These are phyloP conservation scores for Exophiala sp. DNA, from an alignment of 2,329 filamentous ascomycete species.

Conservation along the genomic window DNA sequence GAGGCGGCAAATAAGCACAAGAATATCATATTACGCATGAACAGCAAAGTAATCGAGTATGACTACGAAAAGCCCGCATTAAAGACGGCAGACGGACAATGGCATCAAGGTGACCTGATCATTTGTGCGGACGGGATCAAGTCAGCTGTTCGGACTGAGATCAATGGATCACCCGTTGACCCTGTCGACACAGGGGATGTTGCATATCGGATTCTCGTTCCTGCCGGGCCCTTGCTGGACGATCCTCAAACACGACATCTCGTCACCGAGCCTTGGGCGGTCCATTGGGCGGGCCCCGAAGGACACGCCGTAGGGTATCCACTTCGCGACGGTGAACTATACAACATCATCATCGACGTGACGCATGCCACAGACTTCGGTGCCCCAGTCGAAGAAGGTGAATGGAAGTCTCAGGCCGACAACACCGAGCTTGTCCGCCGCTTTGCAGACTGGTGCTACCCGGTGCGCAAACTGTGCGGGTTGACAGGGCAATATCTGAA, in stretches of 20 bases:
- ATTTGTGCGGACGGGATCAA: conserved; percentile 34
- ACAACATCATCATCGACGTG: conserved; percentile 34
- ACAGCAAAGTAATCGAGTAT: conserved; percentile 27
- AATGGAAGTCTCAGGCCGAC: conserved; percentile 31
- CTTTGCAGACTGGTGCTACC: conserved; percentile 32
- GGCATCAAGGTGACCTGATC: conserved; percentile 29
- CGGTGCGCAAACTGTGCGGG: conserved; percentile 31
- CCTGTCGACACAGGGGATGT: conserved; percentile 33
- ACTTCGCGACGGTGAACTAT: conserved; percentile 31
- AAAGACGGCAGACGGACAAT: conserved; percentile 21
- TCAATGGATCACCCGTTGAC: conserved; percentile 28
- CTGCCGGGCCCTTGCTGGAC: conserved; percentile 25
- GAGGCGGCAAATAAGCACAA: conserved; percentile 13
- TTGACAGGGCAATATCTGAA: conserved; percentile 27
- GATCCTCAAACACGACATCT: conserved; percentile 30
- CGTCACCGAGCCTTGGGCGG: conserved; percentile 30
- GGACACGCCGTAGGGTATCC: conserved; percentile 34
- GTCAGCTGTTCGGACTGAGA: conserved; percentile 26
- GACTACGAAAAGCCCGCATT: conserved; percentile 30
- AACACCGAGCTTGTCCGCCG: conserved; percentile 30
- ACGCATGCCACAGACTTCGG: conserved; percentile 26
- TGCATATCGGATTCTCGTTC: conserved; percentile 32
- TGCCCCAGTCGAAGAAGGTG: conserved; percentile 24
- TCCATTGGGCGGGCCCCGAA: conserved; percentile 34
- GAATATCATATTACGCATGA: conserved; percentile 25